Percentiles rank a stretch among this genome's conserved stretches.
Conservation (phyloP, 805 yeast genomes). For the Metschnikowia bowlesiae region DNA sequence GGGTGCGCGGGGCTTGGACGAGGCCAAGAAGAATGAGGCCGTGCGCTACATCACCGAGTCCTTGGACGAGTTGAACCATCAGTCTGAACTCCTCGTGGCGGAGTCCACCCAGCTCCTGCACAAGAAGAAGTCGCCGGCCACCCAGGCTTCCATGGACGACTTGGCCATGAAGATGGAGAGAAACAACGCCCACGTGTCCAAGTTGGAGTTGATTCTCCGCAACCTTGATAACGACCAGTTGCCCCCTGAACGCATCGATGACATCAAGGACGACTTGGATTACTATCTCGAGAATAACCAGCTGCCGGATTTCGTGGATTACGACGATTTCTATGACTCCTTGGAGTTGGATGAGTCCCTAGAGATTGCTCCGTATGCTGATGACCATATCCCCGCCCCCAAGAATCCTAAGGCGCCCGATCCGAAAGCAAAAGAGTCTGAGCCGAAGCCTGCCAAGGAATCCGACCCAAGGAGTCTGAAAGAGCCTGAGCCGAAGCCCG, state of each 20-base stretch:
- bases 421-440: neutral
- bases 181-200: slow-evolving; percentile 72
- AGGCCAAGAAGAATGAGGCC: slow-evolving; percentile 72
- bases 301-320: slow-evolving; percentile 89
- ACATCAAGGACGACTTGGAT: slow-evolving; percentile 80
- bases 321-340: slow-evolving; percentile 87
- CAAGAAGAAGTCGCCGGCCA: slow-evolving; percentile 50
- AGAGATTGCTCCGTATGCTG: slow-evolving; percentile 4
- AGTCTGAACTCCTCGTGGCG: slow-evolving; percentile 73
- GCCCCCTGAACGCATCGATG: slow-evolving; percentile 71
- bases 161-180: slow-evolving; percentile 61
- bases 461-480: neutral
- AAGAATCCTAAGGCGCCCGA: neutral
- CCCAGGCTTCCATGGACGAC: slow-evolving; percentile 57
- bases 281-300: slow-evolving; percentile 92
- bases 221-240: slow-evolving; percentile 68
- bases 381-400: neutral
- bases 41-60: slow-evolving; percentile 62
- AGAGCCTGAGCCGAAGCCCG: neutral
- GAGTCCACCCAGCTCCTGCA: slow-evolving; percentile 46
- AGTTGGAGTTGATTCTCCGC: slow-evolving; percentile 73
- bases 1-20: slow-evolving; percentile 38
- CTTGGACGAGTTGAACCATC: slow-evolving; percentile 77
- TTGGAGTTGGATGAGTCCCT: slow-evolving; percentile 57
- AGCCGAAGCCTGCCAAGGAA: neutral